These are phyloP conservation scores for Buddleja alternifolia DNA, from an alignment of 257 asterid species.

Conservation along the genomic window DNA sequence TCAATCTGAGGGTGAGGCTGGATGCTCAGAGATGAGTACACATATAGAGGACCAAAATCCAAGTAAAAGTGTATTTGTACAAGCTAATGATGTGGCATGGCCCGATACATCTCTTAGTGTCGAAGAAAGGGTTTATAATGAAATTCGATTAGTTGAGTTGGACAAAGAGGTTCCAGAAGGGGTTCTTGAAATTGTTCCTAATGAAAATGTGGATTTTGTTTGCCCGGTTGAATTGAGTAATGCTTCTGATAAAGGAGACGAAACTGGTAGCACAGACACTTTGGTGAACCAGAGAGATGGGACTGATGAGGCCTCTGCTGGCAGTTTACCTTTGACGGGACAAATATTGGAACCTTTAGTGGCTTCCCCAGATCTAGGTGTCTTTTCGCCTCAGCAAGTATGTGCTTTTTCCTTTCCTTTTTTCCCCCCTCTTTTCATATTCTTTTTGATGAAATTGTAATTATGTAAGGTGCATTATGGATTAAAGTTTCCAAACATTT, in stretches of 20 bases:
- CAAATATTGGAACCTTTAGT: conserved; percentile 23
- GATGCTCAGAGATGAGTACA: conserved; percentile 22
- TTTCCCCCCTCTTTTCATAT: background rate
- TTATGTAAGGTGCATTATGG: background rate
- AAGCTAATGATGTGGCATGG: conserved; percentile 11
- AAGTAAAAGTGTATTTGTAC: conserved; percentile 20
- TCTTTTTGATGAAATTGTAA: background rate
- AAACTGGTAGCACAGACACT: conserved; percentile 22
- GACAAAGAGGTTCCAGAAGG: conserved; percentile 30
- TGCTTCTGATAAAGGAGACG: conserved; percentile 28
- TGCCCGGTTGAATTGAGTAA: conserved; percentile 28
- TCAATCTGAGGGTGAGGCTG: conserved; percentile 29
- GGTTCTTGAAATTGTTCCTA: conserved; percentile 23
- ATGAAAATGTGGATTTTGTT: conserved; percentile 28
- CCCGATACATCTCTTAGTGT: conserved; percentile 19
- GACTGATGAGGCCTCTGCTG: conserved; percentile 20
- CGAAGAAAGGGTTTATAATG: conserved; percentile 28
- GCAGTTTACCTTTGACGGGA: conserved; percentile 26
- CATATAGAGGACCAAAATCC: conserved; percentile 21
- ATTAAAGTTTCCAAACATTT: too few species aligned
- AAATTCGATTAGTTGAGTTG: conserved; percentile 30
- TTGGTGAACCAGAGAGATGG: conserved; percentile 34
- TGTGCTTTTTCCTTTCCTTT: background rate
- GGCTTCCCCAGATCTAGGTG: conserved; percentile 32
- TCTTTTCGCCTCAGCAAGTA: conserved; percentile 38